Conservation (phyloP, 768 basidiomycete species). For the Leccinum boreale region DNA sequence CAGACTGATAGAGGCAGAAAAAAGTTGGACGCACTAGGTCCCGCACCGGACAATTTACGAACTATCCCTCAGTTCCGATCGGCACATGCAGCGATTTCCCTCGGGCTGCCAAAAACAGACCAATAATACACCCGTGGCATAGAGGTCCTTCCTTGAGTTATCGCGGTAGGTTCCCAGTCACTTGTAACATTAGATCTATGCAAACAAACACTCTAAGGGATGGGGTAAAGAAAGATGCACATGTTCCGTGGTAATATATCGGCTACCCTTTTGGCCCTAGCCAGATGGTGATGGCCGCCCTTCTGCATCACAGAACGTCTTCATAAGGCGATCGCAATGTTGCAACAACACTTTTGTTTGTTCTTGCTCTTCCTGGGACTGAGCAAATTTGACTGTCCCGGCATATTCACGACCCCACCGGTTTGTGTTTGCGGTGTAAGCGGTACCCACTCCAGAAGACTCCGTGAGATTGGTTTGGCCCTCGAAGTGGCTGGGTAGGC, state of each 20-base stretch:
- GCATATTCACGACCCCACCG: conserved; percentile 55
- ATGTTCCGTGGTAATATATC: not conserved
- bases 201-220: not conserved
- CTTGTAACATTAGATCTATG: conserved; percentile 2
- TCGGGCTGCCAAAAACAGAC: conserved; percentile 34
- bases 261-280: not conserved
- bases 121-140: not conserved
- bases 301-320: conserved; percentile 32
- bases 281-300: conserved; percentile 24
- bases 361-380: conserved; percentile 48
- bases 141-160: not conserved
- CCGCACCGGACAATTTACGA: conserved; percentile 63
- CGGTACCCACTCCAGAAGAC: conserved; percentile 26
- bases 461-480: conserved; percentile 10
- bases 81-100: conserved; percentile 37
- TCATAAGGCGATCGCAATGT: conserved; percentile 55
- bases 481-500: conserved; percentile 37
- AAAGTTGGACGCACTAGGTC: conserved; percentile 56
- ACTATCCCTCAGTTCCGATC: conserved; percentile 71
- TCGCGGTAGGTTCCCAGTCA: not conserved
- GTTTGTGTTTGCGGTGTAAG: conserved; percentile 55
- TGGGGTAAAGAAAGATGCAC: not conserved
- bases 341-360: conserved; percentile 48
- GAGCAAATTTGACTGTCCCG: conserved; percentile 44
- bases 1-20: conserved; percentile 69